Base-by-base conservation (phyloP, 129 eudicot species). In the Saussurea involucrata region DNA sequence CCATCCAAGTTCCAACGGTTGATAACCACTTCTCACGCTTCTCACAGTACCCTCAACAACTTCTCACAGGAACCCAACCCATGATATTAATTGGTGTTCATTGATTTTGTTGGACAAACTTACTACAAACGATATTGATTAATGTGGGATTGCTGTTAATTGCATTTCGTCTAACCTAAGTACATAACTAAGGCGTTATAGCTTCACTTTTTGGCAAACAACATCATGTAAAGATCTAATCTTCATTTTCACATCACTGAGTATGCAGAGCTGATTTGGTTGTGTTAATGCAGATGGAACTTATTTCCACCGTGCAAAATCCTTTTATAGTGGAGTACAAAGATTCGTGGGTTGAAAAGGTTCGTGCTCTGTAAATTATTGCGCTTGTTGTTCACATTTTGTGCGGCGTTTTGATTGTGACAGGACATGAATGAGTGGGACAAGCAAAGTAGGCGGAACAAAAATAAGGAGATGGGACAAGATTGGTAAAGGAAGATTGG, bases 311-410 rank as follows among this genome's bases (percentile, higher is more conserved):
- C 28, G 92, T 84, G 70, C 86, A 74, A 73, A 87, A 90, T 69
- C 98, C 98, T 68, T 93, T 72, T 75, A 93, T 93, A 64, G 97
- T 93, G 63, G 98, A 93, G 90, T 90, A 90, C 82, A 93, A 90
- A 87, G 98, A 93, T 78, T 90, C 98, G 58, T 93, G 98, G 98
- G 99, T 95, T 46, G 99, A 95, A 87, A 95, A 80, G 98, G 98
- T 95, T 72, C 28, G 88, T 81, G 63, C 24, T 53, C 17, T 32
- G 57, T 55, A 9, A 22, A 36, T 37, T 20, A 0, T 67, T 24
- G 8, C 27, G 25, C 64, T 29, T 78, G 5, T 0, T 5, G 8
- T 49, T 6, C 60, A 15, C 7, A 4, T 49, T 49, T 17, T 5
- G 21, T n/a, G 1, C 8, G 21, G 17, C 44, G 9, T 8, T 37